Evolutionary conservation across 2,329 filamentous ascomycete genomes (phyloP), one percentile per base, ranked within the genome.

Genomic region (Leptographium radiaticola): DNA sequence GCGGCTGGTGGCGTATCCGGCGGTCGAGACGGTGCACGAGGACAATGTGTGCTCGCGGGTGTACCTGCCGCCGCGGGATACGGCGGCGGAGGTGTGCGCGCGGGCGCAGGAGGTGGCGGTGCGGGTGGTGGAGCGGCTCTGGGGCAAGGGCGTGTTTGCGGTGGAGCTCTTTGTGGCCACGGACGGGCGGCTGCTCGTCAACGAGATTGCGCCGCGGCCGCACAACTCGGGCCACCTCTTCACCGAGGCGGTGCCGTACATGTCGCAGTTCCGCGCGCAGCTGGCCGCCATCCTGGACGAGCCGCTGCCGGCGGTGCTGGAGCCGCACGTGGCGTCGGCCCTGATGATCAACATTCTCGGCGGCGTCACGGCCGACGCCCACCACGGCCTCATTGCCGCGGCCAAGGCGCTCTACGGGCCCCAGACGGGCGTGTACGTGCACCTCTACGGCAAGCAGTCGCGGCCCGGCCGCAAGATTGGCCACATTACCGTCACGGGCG

Each of bases 211-310:
- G 0, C 88, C 87, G 13, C 77, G 88, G 16, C 73, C 74, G 55
- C 90, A 96, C 70, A 96, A 96, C 71, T 94, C 88, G 0, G 93
- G 93, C 0, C 93, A 97, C 69, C 91, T 90, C 70, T 95, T 87
- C 3, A 97, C 97, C 59, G 91, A 98, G 71, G 87, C 88, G 5
- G 88, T 93, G 49, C 83, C 84, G 0, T 80, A 91, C 56, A 76
- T 84, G 71, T 95, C 89, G 0, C 93, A 98, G 68, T 98, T 88
- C 69, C 89, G 93, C 66, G 86, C 89, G 2, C 90, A 98, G 65
- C 79, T 97, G 11, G 81, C 84, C 56, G 83, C 91, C 2, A 91
- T 98, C 58, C 78, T 95, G 40, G 87, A 74, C 55, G 74, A 84
- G 20, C 79, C 77, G 1, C 74, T 77, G 30, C 75, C 75, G 33